Base-by-base conservation (phyloP, 306 rosid species). In the Albizia julibrissin region DNA sequence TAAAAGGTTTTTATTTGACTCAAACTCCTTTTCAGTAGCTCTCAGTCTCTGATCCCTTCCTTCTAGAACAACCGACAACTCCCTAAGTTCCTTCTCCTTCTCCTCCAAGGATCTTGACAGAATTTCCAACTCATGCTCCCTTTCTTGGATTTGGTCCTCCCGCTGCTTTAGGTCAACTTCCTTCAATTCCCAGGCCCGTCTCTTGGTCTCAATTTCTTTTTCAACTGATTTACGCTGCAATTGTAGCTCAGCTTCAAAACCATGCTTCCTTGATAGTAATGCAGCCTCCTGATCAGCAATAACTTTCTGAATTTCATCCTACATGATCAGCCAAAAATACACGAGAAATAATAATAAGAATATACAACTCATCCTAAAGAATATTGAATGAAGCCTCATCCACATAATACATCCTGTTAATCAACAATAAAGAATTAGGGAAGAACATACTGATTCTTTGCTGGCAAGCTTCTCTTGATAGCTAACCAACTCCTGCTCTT, bases 111-210 rank as follows among this genome's bases (percentile, higher is more conserved):
- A 82, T 81, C 86, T 89, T 65, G 94, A 81, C 81, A 87, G 89
- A 82, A 84, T 89, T 80, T 91, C 98, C 83, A 93, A 77, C 50
- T 91, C 98, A 81, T 93, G 86, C 79, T 93, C 97, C 88, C 80
- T 91, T 87, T 93, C 98, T 62, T 62, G 75, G 78, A 92, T 56
- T 83, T 89, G 89, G 68, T 92, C 93, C 76, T 91, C 92, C 76
- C 84, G 80, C 62, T 93, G 99, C 72, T 85, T 92, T 69, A 93
- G 98, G 85, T 95, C 99, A 81, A 95, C 93, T 87, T 95, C 99
- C 87, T 88, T 91, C 86, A 95, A 89, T 89, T 95, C 99, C 99
- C 99, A 95, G 66, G 98, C 93, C 81, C 98, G 85, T 87, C 94
- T 89, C 87, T 89, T 93, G 44, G 90, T 49, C 80, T 91, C 97